Conservation (phyloP, 1,284 basidiomycete genomes). For the Tremellales sp. region DNA sequence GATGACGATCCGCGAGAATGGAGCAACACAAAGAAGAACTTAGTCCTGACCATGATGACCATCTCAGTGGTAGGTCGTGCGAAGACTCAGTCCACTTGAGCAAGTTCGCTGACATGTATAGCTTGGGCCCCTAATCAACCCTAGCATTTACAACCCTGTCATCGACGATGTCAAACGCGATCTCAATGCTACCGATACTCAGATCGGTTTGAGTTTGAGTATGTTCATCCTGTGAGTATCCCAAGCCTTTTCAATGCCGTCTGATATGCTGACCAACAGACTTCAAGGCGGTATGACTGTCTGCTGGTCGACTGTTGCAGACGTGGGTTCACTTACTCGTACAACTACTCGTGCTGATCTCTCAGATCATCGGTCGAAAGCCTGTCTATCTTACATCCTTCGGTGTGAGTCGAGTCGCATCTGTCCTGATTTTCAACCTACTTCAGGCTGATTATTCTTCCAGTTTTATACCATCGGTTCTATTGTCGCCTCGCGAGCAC, state of each 20-base stretch:
- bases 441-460: slow-evolving; percentile 32
- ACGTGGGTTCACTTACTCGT: slow-evolving; percentile 13
- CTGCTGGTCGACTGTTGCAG: slow-evolving; percentile 35
- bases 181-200: slow-evolving; percentile 60
- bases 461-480: slow-evolving; percentile 62
- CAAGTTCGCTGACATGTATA: slow-evolving; percentile 15
- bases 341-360: not conserved
- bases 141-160: slow-evolving; percentile 44
- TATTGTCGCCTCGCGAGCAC: slow-evolving; percentile 61
- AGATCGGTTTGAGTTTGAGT: slow-evolving; percentile 70
- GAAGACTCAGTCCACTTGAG: not conserved
- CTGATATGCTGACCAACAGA: slow-evolving; percentile 7
- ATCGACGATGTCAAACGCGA: slow-evolving; percentile 63
- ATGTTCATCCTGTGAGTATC: slow-evolving; percentile 66
- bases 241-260: too few species aligned
- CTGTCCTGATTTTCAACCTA: not conserved
- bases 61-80: slow-evolving; percentile 32
- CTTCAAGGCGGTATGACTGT: slow-evolving; percentile 44
- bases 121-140: slow-evolving; percentile 64
- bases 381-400: slow-evolving; percentile 63
- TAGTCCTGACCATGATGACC: slow-evolving; percentile 34
- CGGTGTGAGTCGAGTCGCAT: slow-evolving; percentile 29
- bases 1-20: slow-evolving; percentile 73
- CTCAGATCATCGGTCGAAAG: slow-evolving; percentile 67
- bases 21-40: slow-evolving; percentile 60